A percentile compares a stretch with the other conserved stretches of the same genome.
Conservation (phyloP, 1,284 basidiomycete species). For the Somion occarium region DNA sequence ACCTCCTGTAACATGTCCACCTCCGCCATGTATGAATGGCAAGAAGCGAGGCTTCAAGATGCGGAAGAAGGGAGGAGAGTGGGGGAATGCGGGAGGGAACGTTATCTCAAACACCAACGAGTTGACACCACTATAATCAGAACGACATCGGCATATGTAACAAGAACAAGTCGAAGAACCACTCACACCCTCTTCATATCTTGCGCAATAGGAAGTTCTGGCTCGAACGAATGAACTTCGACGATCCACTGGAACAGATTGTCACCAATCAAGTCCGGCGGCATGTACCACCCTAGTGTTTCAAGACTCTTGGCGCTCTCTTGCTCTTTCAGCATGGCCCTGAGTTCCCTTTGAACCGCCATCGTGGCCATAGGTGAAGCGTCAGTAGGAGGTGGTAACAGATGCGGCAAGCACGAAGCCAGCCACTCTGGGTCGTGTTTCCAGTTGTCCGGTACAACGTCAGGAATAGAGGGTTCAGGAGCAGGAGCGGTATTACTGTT, state of each 20-base stretch:
- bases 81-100: constrained; percentile 54
- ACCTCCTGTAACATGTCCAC: constrained; percentile 61
- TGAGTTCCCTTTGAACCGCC: constrained; percentile 52
- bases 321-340: constrained; percentile 53
- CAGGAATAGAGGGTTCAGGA: constrained; percentile 14
- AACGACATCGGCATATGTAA: not conserved
- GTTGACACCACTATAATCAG: constrained; percentile 37
- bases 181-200: constrained; percentile 48
- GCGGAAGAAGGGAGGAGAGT: constrained; percentile 59
- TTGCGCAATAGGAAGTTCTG: constrained; percentile 45
- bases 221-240: constrained; percentile 62
- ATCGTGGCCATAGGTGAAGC: constrained; percentile 44
- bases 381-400: constrained; percentile 51
- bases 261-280: constrained; percentile 51
- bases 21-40: constrained; percentile 46
- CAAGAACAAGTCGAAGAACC: constrained; percentile 1
- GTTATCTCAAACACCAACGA: constrained; percentile 62
- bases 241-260: constrained; percentile 68
- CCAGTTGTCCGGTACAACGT: constrained; percentile 41
- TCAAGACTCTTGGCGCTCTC: constrained; percentile 38
- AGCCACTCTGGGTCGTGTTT: constrained; percentile 49
- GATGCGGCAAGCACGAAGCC: constrained; percentile 31
- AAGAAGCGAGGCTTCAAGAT: constrained; percentile 58
- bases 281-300: constrained; percentile 61
- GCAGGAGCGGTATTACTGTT: not conserved